A percentile compares a stretch with the other conserved stretches of the same genome.
Conservation (phyloP, 2,329 filamentous ascomycete species). For the Akanthomyces dipterigenus region DNA sequence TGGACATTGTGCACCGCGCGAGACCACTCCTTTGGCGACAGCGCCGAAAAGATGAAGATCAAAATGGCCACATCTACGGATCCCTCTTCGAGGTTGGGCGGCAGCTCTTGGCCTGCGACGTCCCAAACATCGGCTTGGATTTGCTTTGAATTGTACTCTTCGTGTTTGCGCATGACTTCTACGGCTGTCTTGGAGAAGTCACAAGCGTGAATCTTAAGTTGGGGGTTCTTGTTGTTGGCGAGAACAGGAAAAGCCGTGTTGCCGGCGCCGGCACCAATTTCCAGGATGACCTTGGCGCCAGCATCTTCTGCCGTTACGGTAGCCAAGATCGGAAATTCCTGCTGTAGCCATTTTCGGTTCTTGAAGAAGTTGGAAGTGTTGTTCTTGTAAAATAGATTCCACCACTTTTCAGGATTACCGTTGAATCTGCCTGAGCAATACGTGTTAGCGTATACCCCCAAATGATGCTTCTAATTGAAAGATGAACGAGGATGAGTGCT, state of each 20-base stretch:
- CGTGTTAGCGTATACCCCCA: slow-evolving; percentile 31
- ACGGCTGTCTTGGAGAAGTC: slow-evolving; percentile 96
- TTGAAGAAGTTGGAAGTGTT: slow-evolving; percentile 98
- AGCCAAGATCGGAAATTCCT: slow-evolving; percentile 88
- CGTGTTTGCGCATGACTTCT: slow-evolving; percentile 78
- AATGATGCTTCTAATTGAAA: neutral
- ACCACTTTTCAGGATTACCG: slow-evolving; percentile 85
- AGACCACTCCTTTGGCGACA: slow-evolving; percentile 79
- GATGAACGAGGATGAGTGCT: slow-evolving; percentile 23
- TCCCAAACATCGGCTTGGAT: slow-evolving; percentile 97
- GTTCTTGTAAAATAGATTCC: slow-evolving; percentile 97
- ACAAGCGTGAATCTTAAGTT: slow-evolving; percentile 82
- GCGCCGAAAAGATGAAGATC: slow-evolving; percentile 95
- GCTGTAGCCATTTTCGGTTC: slow-evolving; percentile 91
- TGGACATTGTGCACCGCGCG: slow-evolving; percentile 76
- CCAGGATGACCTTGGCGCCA: slow-evolving; percentile 66
- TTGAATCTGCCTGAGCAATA: slow-evolving; percentile 67
- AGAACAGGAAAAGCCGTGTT: slow-evolving; percentile 95
- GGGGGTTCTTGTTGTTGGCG: slow-evolving; percentile 72
- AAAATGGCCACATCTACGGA: slow-evolving; percentile 87
- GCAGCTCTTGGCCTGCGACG: slow-evolving; percentile 64
- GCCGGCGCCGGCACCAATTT: slow-evolving; percentile 91
- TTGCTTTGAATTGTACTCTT: slow-evolving; percentile 62
- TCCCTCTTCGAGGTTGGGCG: slow-evolving; percentile 68
- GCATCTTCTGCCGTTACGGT: slow-evolving; percentile 65